phyloP scores from a whole-genome alignment of 2,329 filamentous ascomycete species.

The Elsinoe batatas region DNA sequence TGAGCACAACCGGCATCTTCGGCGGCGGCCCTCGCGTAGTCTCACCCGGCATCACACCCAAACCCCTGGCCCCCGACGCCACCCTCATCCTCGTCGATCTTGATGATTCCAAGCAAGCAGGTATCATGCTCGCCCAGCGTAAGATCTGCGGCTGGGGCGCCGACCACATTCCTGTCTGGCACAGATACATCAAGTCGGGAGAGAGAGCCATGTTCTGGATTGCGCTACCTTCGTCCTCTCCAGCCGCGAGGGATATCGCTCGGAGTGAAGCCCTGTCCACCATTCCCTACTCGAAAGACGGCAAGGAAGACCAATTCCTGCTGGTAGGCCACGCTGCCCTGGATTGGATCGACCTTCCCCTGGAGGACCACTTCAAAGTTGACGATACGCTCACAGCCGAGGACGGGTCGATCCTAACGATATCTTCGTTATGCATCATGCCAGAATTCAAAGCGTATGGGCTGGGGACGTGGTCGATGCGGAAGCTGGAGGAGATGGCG shows the following conservation, averaged over 20 bases:
- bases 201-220: conserved; percentile 19
- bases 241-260: background rate
- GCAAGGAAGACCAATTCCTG: background rate
- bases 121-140: conserved; percentile 17
- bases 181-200: conserved; percentile 11
- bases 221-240: conserved; percentile 7
- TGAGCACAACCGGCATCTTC: background rate
- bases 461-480: conserved; percentile 17
- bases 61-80: background rate
- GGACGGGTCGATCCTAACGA: conserved; percentile 15
- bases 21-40: background rate
- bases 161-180: conserved; percentile 17
- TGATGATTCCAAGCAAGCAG: conserved; percentile 5
- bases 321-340: conserved; percentile 17
- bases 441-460: conserved; percentile 15
- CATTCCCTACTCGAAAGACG: background rate
- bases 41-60: background rate
- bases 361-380: background rate
- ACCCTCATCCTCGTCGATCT: conserved; percentile 17
- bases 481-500: conserved; percentile 15
- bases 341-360: conserved; percentile 14
- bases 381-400: conserved; percentile 13
- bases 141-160: conserved; percentile 17
- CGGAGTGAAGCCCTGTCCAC: background rate
- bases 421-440: conserved; percentile 18